Conservation (phyloP, 1,139 yeast genomes). For the Debaryomycetaceae sp. region DNA sequence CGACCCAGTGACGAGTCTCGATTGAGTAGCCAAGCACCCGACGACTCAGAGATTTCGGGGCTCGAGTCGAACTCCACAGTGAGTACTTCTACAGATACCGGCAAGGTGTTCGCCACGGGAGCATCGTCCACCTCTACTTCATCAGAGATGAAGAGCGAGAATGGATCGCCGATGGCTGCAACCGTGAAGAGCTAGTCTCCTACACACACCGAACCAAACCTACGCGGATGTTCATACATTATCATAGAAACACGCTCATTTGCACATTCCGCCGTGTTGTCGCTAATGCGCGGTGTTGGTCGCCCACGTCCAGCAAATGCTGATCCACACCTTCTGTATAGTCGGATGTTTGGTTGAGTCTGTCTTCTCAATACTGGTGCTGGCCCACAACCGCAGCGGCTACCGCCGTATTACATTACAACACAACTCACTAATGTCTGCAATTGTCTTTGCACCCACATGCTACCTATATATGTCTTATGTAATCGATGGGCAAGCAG, state of each 20-base stretch:
- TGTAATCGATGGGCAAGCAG: background rate
- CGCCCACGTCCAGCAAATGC: too few species aligned
- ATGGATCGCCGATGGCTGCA: background rate
- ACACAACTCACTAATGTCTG: background rate
- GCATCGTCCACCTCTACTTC: background rate
- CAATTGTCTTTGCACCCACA: background rate
- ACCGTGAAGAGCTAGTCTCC: slow-evolving; percentile 1
- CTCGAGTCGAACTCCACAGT: slow-evolving; percentile 6
- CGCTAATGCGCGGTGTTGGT: too few species aligned
- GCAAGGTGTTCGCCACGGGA: background rate
- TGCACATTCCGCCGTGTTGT: too few species aligned
- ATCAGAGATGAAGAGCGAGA: background rate
- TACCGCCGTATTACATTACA: background rate
- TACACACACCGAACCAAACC: too few species aligned
- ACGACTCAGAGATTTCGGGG: slow-evolving; percentile 34
- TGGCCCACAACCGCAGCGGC: background rate
- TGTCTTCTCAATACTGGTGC: background rate
- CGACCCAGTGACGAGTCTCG: slow-evolving; percentile 2
- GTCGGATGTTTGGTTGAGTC: too few species aligned
- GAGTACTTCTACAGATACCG: background rate
- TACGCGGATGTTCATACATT: too few species aligned
- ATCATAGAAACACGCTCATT: too few species aligned
- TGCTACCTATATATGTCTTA: background rate
- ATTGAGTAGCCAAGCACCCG: slow-evolving; percentile 17
- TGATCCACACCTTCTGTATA: too few species aligned